phyloP scores from a whole-genome alignment of 306 rosid genomes.

The Astragalus glycyphyllos region DNA sequence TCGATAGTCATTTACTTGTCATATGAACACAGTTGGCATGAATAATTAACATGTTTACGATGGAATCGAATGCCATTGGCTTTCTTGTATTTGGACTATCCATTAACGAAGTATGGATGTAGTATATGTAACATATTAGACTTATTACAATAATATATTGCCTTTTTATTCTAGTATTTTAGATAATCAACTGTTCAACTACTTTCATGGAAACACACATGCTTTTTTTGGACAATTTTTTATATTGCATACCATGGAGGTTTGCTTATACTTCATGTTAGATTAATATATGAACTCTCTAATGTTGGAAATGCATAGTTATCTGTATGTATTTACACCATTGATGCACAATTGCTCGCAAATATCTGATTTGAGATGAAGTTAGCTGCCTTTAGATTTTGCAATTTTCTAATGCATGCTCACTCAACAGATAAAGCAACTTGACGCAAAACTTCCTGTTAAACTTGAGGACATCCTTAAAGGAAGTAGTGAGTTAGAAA shows the following conservation, averaged over 20 bases:
- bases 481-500: constrained; percentile 47
- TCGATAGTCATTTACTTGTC: constrained; percentile 22
- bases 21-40: constrained; percentile 22
- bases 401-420: constrained; percentile 42
- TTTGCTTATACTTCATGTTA: constrained; percentile 15
- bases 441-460: constrained; percentile 65
- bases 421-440: constrained; percentile 62
- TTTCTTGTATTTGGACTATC: constrained; percentile 26
- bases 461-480: constrained; percentile 61
- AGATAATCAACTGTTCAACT: constrained; percentile 16
- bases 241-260: constrained; percentile 18
- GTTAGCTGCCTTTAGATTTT: constrained; percentile 32
- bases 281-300: constrained; percentile 33
- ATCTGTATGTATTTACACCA: constrained; percentile 17
- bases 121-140: constrained; percentile 5
- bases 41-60: constrained; percentile 15
- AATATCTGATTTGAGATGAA: constrained; percentile 28
- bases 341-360: constrained; percentile 26
- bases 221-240: constrained; percentile 18
- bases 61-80: constrained; percentile 17
- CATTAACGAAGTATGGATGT: constrained; percentile 6
- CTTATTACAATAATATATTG: constrained; percentile 28
- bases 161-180: constrained; percentile 6
- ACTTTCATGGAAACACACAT: constrained; percentile 1
- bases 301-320: constrained; percentile 5